Evolutionary conservation across 257 asterid species (phyloP).

Genomic region (Craterostigma plantagineum): DNA sequence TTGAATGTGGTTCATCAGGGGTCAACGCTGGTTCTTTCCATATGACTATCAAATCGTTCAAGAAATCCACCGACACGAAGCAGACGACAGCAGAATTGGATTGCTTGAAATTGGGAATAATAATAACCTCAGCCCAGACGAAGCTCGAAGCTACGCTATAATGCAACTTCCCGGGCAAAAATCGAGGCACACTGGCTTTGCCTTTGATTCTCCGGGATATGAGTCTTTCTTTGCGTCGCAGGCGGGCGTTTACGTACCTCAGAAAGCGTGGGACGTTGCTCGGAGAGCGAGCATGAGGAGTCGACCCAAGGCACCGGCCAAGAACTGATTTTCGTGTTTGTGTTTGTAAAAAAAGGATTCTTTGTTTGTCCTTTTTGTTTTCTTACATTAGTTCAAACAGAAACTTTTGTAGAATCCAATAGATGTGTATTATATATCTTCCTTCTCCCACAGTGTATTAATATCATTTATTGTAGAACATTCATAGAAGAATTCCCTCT

Average conservation of each 20-base stretch:
- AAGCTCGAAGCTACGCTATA: constrained; percentile 77
- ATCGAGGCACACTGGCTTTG: constrained; percentile 92
- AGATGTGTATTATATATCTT: no score
- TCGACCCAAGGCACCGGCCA: no score
- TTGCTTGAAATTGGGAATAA: constrained; percentile 54
- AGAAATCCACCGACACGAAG: constrained; percentile 80
- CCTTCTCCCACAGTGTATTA: no score
- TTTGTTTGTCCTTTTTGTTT: no score
- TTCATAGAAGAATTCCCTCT: no score
- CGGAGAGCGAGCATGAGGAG: constrained; percentile 88
- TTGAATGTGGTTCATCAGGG: constrained; percentile 24
- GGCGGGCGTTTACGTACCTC: constrained; percentile 89
- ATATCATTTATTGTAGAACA: no score
- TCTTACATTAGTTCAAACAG: no score
- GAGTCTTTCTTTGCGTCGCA: constrained; percentile 96
- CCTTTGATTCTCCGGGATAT: constrained; percentile 97
- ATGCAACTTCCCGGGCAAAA: constrained; percentile 84
- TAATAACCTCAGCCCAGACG: constrained; percentile 55
- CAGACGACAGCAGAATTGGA: constrained; percentile 54
- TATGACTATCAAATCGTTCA: constrained; percentile 90
- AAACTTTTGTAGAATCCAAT: no score
- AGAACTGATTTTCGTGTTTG: no score
- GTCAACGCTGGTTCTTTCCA: constrained; percentile 91
- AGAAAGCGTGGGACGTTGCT: constrained; percentile 98
- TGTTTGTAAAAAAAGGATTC: no score